Evolutionary conservation across 106 monocot species (phyloP).

Genomic region (Amphibolis antarctica): DNA sequence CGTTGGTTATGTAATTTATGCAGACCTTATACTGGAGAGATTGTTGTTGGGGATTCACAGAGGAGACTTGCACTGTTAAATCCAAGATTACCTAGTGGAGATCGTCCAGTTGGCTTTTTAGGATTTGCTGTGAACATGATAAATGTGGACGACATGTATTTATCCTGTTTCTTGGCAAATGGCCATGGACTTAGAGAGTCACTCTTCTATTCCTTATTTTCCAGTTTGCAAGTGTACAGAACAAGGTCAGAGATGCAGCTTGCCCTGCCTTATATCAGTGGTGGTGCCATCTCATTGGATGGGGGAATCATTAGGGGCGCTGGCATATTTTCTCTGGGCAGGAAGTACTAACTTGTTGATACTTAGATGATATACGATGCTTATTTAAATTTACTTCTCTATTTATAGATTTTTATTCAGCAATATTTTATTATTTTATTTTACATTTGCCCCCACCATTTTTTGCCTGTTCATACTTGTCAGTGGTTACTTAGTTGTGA

Average conservation of each 20-base stretch:
- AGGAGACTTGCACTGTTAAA: constrained; percentile 55
- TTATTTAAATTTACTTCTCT: too few relatives aligned
- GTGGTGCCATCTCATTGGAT: too few relatives aligned
- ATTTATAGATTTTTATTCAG: too few relatives aligned
- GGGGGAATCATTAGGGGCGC: too few relatives aligned
- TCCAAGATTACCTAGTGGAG: constrained; percentile 62
- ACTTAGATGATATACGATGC: too few relatives aligned
- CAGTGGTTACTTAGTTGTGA: too few relatives aligned
- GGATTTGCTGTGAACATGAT: constrained; percentile 64
- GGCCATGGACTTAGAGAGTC: constrained; percentile 90
- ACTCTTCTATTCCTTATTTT: constrained; percentile 70
- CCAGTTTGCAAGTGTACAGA: constrained; percentile 73
- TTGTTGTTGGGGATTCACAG: constrained; percentile 61
- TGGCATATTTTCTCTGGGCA: too few relatives aligned
- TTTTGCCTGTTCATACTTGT: too few relatives aligned
- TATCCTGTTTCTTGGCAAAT: constrained; percentile 40
- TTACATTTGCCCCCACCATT: too few relatives aligned
- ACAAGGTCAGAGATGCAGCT: constrained; percentile 46
- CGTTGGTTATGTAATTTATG: constrained; percentile 2
- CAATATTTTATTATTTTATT: too few relatives aligned
- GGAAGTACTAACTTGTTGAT: too few relatives aligned
- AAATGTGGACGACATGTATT: constrained; percentile 35
- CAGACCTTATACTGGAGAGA: constrained; percentile 73
- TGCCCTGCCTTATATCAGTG: constrained; percentile 14
- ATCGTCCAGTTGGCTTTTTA: constrained; percentile 40